These are phyloP conservation scores for Hymenoscyphus linearis DNA, from an alignment of 2,329 filamentous ascomycete species.

Conservation along the genomic window DNA sequence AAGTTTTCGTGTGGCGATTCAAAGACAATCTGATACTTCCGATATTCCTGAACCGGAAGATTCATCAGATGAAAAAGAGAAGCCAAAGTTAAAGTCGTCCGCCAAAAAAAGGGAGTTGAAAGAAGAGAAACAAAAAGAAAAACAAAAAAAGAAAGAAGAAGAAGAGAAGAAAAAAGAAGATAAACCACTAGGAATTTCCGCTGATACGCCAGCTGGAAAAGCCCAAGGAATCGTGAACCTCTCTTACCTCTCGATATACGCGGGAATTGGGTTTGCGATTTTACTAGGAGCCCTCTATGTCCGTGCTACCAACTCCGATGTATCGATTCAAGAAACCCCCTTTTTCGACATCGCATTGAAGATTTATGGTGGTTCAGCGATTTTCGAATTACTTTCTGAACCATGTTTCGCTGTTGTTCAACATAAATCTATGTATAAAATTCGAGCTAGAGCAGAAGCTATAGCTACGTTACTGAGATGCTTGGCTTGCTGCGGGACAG, in stretches of 20 bases:
- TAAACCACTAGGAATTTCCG: conserved; percentile 19
- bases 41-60: conserved; percentile 6
- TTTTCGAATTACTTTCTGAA: conserved; percentile 77
- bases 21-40: conserved; percentile 57
- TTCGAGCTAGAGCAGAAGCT: conserved; percentile 79
- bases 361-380: conserved; percentile 51
- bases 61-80: neutral
- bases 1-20: conserved; percentile 83
- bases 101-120: too few relatives aligned
- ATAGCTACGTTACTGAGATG: conserved; percentile 74
- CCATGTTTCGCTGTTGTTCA: conserved; percentile 87
- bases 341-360: conserved; percentile 53
- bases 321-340: conserved; percentile 49
- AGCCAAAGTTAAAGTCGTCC: too few relatives aligned
- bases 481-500: conserved; percentile 64
- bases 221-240: conserved; percentile 82
- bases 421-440: conserved; percentile 71
- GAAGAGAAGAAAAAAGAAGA: conserved; percentile 18
- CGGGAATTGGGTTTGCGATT: conserved; percentile 61
- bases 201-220: conserved; percentile 32
- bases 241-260: conserved; percentile 69
- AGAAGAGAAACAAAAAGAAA: conserved; percentile 18
- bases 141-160: conserved; percentile 19
- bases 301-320: conserved; percentile 42
- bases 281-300: conserved; percentile 65